Evolutionary conservation across 352 stramenopile species (phyloP).

Genomic region (Saprolegnia parasitica): DNA sequence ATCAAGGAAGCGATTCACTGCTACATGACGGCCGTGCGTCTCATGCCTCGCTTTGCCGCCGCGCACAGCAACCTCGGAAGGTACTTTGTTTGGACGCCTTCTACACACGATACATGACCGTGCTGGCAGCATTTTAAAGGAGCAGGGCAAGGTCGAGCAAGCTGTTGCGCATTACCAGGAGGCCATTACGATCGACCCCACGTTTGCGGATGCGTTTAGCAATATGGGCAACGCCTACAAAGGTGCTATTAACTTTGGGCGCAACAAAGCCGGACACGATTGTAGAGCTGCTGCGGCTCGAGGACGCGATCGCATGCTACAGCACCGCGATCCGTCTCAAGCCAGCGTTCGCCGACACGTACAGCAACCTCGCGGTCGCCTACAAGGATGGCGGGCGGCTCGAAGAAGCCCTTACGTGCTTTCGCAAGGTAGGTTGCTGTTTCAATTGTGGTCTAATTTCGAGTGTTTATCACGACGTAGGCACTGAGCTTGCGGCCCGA

Average conservation of each 20-base stretch:
- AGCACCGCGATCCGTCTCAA: conserved; percentile 87
- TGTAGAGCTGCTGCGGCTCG: conserved; percentile 68
- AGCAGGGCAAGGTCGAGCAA: conserved; percentile 90
- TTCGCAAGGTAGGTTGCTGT: conserved; percentile 82
- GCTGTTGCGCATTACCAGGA: conserved; percentile 93
- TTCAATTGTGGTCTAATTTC: no score
- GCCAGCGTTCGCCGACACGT: conserved; percentile 86
- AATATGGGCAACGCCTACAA: conserved; percentile 96
- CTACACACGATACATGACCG: not conserved
- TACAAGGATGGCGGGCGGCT: conserved; percentile 89
- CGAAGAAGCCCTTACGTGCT: conserved; percentile 90
- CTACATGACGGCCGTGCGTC: conserved; percentile 85
- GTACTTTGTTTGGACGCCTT: not conserved
- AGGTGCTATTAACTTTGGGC: not conserved
- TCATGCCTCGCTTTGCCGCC: conserved; percentile 90
- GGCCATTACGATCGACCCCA: conserved; percentile 89
- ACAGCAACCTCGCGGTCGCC: conserved; percentile 87
- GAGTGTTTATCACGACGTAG: conserved; percentile 13
- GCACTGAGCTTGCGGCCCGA: conserved; percentile 84
- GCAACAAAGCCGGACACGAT: not conserved
- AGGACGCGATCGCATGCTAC: conserved; percentile 89
- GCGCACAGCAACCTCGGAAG: conserved; percentile 90
- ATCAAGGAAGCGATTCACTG: conserved; percentile 92
- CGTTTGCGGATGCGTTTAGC: conserved; percentile 89
- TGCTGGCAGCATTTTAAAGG: conserved; percentile 82